Percentiles rank a stretch among this genome's conserved stretches.
phyloP scores from a whole-genome alignment of 192 early-diverging fungal species.

The Coemansia aciculifera region DNA sequence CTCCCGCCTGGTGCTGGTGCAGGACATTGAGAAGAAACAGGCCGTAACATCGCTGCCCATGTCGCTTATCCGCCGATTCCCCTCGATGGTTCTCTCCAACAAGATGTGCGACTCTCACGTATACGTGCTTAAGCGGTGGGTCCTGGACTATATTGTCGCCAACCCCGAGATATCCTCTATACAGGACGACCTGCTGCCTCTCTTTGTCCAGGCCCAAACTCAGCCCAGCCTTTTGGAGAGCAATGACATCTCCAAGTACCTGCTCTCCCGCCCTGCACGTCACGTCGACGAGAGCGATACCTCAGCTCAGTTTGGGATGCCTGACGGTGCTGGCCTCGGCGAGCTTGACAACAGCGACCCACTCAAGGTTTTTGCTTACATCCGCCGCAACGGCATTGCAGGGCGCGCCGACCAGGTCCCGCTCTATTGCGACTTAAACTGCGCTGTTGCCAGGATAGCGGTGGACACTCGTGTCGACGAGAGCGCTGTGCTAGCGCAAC shows the following conservation, averaged over 20 bases:
- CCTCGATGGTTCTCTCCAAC: constrained; percentile 73
- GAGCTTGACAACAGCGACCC: constrained; percentile 56
- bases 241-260: constrained; percentile 35
- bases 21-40: constrained; percentile 15
- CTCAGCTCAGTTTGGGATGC: constrained; percentile 26
- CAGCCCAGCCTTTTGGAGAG: constrained; percentile 61
- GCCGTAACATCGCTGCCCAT: constrained; percentile 36
- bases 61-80: constrained; percentile 71
- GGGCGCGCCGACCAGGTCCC: constrained; percentile 82
- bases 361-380: constrained; percentile 55
- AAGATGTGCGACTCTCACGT: constrained; percentile 88
- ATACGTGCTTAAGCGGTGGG: constrained; percentile 93
- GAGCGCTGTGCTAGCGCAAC: constrained; percentile 66
- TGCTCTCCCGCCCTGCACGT: constrained; percentile 34
- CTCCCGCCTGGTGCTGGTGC: constrained; percentile 51
- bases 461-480: constrained; percentile 62
- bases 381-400: constrained; percentile 69
- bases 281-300: constrained; percentile 45
- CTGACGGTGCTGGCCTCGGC: constrained; percentile 24
- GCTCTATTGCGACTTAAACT: constrained; percentile 87
- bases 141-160: constrained; percentile 75
- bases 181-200: constrained; percentile 80
- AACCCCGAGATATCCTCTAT: constrained; percentile 73
- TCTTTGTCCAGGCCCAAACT: constrained; percentile 84
- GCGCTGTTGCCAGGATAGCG: constrained; percentile 59